phyloP scores from a whole-genome alignment of 305 asterid species.

The Vinca major region DNA sequence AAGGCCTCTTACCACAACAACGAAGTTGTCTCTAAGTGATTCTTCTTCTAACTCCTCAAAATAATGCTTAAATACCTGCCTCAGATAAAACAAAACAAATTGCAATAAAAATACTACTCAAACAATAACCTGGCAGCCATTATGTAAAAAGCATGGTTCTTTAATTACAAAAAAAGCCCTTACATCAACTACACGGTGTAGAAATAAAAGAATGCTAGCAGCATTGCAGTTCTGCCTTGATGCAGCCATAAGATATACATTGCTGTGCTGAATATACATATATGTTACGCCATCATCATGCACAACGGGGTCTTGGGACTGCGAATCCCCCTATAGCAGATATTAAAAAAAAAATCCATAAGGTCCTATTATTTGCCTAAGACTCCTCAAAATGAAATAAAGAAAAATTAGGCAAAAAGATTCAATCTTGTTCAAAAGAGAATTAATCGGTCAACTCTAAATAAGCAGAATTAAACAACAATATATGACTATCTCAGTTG shows the following conservation, averaged over 20 bases:
- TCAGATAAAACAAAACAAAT: too few relatives aligned
- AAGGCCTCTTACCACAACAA: slow-evolving; percentile 59
- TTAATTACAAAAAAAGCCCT: slow-evolving; percentile 19
- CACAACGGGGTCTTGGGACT: slow-evolving; percentile 85
- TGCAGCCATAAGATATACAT: slow-evolving; percentile 88
- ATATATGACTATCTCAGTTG: neutral
- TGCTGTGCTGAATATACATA: slow-evolving; percentile 92
- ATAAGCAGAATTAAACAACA: neutral
- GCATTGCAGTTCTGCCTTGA: slow-evolving; percentile 97
- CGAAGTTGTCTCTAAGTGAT: slow-evolving; percentile 86
- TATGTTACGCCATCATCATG: slow-evolving; percentile 76
- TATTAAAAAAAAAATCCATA: neutral
- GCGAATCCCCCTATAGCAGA: slow-evolving; percentile 61
- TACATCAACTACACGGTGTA: slow-evolving; percentile 95
- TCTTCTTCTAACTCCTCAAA: slow-evolving; percentile 92
- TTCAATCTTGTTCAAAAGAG: neutral
- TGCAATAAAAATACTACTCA: too few relatives aligned
- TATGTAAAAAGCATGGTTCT: too few relatives aligned
- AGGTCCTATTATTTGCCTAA: slow-evolving; percentile 5
- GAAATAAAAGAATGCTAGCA: slow-evolving; percentile 83
- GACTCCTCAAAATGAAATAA: neutral
- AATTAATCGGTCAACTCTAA: too few relatives aligned
- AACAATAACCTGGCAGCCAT: too few relatives aligned
- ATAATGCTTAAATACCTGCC: slow-evolving; percentile 85
- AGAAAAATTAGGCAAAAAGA: neutral